phyloP scores from a whole-genome alignment of 106 monocot species.

The Ottelia alismoides region DNA sequence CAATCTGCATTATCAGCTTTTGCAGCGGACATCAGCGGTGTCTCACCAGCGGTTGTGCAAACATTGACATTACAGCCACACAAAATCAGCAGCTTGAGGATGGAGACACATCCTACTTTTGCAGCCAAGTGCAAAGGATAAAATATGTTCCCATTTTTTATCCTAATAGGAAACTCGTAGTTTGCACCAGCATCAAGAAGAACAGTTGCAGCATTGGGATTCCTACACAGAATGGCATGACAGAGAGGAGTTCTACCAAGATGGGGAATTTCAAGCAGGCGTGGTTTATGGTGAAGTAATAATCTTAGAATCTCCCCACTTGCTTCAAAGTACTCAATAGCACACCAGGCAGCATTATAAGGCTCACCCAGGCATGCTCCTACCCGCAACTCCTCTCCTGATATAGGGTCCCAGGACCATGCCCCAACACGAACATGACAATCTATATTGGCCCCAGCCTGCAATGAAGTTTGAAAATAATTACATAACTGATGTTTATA shows the following conservation, averaged over 20 bases:
- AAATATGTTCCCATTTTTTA: constrained; percentile 14
- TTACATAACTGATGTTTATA: too few relatives aligned
- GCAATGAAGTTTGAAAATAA: too few relatives aligned
- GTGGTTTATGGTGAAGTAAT: constrained; percentile 32
- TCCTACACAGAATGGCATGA: constrained; percentile 60
- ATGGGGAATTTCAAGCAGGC: constrained; percentile 26
- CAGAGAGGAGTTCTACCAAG: constrained; percentile 41
- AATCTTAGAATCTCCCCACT: constrained; percentile 37
- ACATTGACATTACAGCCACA: constrained; percentile 28
- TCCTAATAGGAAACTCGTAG: constrained; percentile 28
- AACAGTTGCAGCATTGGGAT: constrained; percentile 16
- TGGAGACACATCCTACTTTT: constrained; percentile 20
- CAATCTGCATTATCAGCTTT: constrained; percentile 24
- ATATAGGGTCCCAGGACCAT: constrained; percentile 62
- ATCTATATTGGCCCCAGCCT: constrained; percentile 35
- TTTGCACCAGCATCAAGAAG: constrained; percentile 44
- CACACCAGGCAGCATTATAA: constrained; percentile 52
- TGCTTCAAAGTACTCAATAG: constrained; percentile 49
- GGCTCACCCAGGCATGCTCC: constrained; percentile 51
- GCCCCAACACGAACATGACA: constrained; percentile 32
- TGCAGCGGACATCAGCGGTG: constrained; percentile 46
- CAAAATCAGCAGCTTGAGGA: constrained; percentile 25
- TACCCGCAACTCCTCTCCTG: constrained; percentile 51
- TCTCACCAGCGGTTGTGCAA: constrained; percentile 38
- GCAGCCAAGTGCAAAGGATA: constrained; percentile 46